A percentile compares a stretch with the other conserved stretches of the same genome.
phyloP scores from a whole-genome alignment of 257 asterid genomes.

The Anisodus tanguticus region DNA sequence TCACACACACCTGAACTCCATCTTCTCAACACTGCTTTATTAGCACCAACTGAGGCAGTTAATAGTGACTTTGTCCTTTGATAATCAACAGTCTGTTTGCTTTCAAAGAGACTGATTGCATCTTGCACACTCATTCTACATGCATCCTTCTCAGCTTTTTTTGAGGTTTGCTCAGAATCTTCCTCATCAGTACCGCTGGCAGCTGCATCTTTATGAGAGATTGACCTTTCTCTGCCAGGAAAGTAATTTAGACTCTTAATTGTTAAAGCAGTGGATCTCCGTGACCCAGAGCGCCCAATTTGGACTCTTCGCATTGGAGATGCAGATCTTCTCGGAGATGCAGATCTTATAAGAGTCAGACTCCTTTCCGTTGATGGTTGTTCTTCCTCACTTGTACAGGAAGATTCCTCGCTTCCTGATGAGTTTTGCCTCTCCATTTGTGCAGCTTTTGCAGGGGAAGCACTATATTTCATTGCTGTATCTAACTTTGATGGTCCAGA shows the following conservation, averaged over 20 bases:
- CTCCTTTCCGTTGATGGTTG: conserved; percentile 73
- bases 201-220: conserved; percentile 53
- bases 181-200: conserved; percentile 63
- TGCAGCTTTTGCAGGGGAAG: conserved; percentile 93
- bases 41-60: conserved; percentile 61
- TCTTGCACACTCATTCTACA: conserved; percentile 93
- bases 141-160: conserved; percentile 58
- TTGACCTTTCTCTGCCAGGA: conserved; percentile 70
- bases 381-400: conserved; percentile 82
- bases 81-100: conserved; percentile 74
- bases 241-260: conserved; percentile 73
- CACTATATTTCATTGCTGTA: conserved; percentile 64
- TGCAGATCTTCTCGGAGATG: conserved; percentile 95
- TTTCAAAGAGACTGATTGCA: conserved; percentile 88
- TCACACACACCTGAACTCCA: conserved; percentile 91
- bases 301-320: conserved; percentile 99
- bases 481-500: conserved; percentile 45
- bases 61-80: conserved; percentile 60
- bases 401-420: conserved; percentile 70
- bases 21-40: conserved; percentile 86
- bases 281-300: conserved; percentile 90
- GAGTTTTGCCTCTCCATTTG: conserved; percentile 82
- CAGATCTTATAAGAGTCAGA: conserved; percentile 67
- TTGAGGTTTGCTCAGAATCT: conserved; percentile 57
- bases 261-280: conserved; percentile 87